These are phyloP conservation scores for Clonostachys rhizophaga DNA, from an alignment of 2,329 filamentous ascomycete genomes.

Conservation along the genomic window DNA sequence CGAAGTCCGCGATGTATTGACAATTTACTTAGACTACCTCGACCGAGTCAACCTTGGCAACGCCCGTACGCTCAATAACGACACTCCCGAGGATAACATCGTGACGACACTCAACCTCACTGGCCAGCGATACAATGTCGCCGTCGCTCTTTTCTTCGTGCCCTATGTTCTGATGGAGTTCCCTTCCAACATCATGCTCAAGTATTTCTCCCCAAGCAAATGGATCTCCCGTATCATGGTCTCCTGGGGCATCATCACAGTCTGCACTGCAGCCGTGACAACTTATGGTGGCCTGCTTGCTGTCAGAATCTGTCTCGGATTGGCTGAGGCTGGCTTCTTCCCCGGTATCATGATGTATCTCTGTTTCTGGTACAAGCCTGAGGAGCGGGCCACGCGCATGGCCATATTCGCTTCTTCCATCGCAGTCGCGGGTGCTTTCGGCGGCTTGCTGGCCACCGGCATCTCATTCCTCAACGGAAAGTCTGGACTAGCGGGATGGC, in stretches of 20 bases:
- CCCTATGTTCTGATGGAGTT: slow-evolving; percentile 40
- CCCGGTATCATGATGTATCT: slow-evolving; percentile 49
- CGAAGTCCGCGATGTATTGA: background rate
- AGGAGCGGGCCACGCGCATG: slow-evolving; percentile 17
- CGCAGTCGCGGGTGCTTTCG: slow-evolving; percentile 55
- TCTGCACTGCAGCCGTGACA: slow-evolving; percentile 37
- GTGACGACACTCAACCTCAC: slow-evolving; percentile 24
- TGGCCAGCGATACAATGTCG: slow-evolving; percentile 54
- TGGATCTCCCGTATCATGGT: slow-evolving; percentile 32
- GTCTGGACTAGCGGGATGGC: slow-evolving; percentile 31
- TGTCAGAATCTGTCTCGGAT: slow-evolving; percentile 43
- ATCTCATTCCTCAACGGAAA: slow-evolving; percentile 41
- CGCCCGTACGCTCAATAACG: slow-evolving; percentile 23
- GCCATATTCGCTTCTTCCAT: slow-evolving; percentile 58
- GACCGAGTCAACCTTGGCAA: slow-evolving; percentile 25
- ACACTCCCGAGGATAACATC: slow-evolving; percentile 23
- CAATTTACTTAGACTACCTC: slow-evolving; percentile 11
- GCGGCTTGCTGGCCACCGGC: slow-evolving; percentile 49
- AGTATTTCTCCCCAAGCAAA: slow-evolving; percentile 24
- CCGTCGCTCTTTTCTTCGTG: slow-evolving; percentile 53
- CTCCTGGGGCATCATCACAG: slow-evolving; percentile 43
- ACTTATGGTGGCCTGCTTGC: slow-evolving; percentile 41
- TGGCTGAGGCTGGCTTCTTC: slow-evolving; percentile 47
- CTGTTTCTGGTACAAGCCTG: slow-evolving; percentile 57
- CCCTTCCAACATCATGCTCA: slow-evolving; percentile 24